These are phyloP conservation scores for Calonectria multiphialidica DNA, from an alignment of 2,329 filamentous ascomycete genomes.

Conservation along the genomic window DNA sequence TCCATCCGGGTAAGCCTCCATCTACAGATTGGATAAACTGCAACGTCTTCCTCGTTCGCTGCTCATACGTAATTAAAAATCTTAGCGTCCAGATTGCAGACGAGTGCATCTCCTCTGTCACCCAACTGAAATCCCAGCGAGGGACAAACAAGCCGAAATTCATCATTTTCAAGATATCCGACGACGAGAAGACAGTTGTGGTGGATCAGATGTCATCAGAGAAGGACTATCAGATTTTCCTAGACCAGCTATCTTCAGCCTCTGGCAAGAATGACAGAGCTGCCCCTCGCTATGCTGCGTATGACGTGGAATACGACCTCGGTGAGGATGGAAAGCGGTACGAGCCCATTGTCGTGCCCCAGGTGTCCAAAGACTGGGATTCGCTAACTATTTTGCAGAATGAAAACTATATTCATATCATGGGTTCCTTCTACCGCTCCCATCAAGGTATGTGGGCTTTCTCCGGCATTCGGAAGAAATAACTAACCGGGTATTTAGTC, in stretches of 20 bases:
- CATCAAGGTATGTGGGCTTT: conserved; percentile 24
- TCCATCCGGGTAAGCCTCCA: no score
- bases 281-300: conserved; percentile 32
- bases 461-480: background rate
- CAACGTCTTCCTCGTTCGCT: no score
- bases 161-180: conserved; percentile 32
- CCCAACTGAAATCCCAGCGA: conserved; percentile 20
- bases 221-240: conserved; percentile 29
- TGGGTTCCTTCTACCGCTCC: conserved; percentile 30
- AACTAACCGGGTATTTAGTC: conserved; percentile 2
- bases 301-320: conserved; percentile 34
- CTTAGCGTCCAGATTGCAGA: conserved; percentile 28
- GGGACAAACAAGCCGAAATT: conserved; percentile 25
- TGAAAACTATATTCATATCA: conserved; percentile 33
- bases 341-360: background rate
- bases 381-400: background rate
- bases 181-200: conserved; percentile 25
- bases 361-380: no score
- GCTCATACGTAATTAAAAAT: no score
- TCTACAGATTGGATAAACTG: no score
- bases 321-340: conserved; percentile 35
- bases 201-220: conserved; percentile 28
- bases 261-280: conserved; percentile 21
- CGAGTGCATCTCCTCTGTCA: conserved; percentile 29
- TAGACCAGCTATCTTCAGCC: conserved; percentile 23